phyloP scores from a whole-genome alignment of 148 eudicot genomes.

The Agrostemma githago region DNA sequence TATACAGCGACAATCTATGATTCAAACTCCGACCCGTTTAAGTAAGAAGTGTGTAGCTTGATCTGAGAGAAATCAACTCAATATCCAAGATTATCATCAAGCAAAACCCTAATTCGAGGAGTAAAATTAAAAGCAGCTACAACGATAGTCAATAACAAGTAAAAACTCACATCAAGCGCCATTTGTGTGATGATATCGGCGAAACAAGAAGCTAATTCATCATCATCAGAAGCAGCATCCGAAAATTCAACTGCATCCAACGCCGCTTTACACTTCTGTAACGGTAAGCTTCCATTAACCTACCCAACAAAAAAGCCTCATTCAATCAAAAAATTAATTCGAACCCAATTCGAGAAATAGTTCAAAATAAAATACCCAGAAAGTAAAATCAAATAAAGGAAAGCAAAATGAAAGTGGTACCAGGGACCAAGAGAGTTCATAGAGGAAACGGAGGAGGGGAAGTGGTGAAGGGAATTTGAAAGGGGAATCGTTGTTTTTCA shows the following conservation, averaged over 20 bases:
- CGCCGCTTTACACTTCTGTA: slow-evolving; percentile 83
- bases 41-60: no score
- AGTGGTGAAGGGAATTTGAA: slow-evolving; percentile 51
- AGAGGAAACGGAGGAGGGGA: slow-evolving; percentile 63
- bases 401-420: slow-evolving; percentile 25
- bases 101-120: no score
- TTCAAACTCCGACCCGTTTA: not conserved
- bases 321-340: not conserved
- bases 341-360: not conserved
- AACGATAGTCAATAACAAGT: not conserved
- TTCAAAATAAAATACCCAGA: not conserved
- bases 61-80: no score
- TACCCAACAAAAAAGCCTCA: slow-evolving; percentile 18
- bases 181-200: slow-evolving; percentile 86
- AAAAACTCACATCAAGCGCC: slow-evolving; percentile 84
- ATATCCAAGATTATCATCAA: no score
- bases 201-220: slow-evolving; percentile 63
- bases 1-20: no score
- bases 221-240: slow-evolving; percentile 48
- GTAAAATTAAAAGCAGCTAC: not conserved
- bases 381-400: not conserved
- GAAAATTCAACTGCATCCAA: slow-evolving; percentile 70
- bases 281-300: slow-evolving; percentile 74
- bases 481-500: slow-evolving; percentile 55
- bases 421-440: slow-evolving; percentile 71